These are phyloP conservation scores for Clonostachys sp. DNA, from an alignment of 2,329 filamentous ascomycete genomes.

Conservation along the genomic window DNA sequence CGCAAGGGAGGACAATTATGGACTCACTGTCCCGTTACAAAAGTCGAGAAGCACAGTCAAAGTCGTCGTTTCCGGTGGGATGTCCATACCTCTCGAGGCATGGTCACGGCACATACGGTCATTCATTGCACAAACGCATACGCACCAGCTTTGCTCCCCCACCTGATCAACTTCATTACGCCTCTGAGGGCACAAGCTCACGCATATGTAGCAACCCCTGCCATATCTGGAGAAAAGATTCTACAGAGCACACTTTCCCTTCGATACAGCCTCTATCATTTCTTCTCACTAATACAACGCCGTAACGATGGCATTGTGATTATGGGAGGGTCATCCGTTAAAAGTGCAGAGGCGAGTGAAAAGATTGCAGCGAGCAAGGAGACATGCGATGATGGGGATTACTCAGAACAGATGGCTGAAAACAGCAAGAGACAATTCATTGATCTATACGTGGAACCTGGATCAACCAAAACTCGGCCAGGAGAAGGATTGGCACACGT, in stretches of 20 bases:
- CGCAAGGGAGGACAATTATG: conserved; percentile 30
- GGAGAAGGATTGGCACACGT: conserved; percentile 38
- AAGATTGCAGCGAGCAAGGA: background rate
- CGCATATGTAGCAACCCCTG: conserved; percentile 23
- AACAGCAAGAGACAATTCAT: background rate
- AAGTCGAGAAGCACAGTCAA: background rate
- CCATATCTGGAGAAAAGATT: conserved; percentile 22
- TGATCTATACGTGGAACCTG: background rate
- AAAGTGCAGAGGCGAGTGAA: background rate
- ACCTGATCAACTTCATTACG: background rate
- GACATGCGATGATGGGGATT: background rate
- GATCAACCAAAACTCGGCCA: background rate
- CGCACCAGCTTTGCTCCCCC: background rate
- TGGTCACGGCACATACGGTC: background rate
- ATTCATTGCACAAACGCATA: background rate
- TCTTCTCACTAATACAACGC: conserved; percentile 44
- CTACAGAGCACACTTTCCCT: conserved; percentile 36
- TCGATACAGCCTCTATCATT: conserved; percentile 37
- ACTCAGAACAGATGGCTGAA: background rate
- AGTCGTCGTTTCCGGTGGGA: background rate
- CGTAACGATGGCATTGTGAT: conserved; percentile 9
- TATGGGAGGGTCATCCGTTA: background rate
- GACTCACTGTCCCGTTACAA: background rate
- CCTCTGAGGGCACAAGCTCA: background rate
- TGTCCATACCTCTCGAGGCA: background rate